Percentiles rank a stretch among this genome's conserved stretches.
These are phyloP conservation scores for Elaeagnus macrophylla DNA, from an alignment of 306 rosid species.

Conservation along the genomic window DNA sequence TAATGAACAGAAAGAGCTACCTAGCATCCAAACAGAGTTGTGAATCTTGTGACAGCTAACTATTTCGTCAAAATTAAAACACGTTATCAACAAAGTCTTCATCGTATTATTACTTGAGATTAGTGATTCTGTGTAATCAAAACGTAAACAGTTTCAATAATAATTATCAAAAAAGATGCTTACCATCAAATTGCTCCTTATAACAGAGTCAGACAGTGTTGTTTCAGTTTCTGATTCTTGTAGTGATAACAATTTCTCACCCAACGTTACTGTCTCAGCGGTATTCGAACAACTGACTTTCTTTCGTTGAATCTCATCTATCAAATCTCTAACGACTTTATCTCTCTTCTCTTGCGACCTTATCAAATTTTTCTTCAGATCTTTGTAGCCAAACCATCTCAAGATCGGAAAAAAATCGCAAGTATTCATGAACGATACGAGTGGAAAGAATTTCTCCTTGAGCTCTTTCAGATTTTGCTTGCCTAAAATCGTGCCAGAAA, in stretches of 20 bases:
- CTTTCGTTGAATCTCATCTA: constrained; percentile 13
- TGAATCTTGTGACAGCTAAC: background rate
- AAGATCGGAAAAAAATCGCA: constrained; percentile 29
- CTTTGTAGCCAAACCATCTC: constrained; percentile 22
- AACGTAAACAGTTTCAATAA: background rate
- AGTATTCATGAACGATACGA: constrained; percentile 1
- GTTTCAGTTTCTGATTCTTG: constrained; percentile 11
- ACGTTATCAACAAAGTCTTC: too few species aligned
- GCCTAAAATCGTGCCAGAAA: constrained; percentile 5
- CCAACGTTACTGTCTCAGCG: background rate
- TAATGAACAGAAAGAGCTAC: background rate
- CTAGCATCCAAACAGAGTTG: background rate
- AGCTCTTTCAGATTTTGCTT: constrained; percentile 15
- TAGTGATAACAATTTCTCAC: constrained; percentile 5
- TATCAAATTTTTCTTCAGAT: constrained; percentile 22
- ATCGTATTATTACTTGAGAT: too few species aligned
- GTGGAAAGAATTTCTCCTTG: background rate
- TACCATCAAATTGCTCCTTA: constrained; percentile 15
- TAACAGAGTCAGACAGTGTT: constrained; percentile 7
- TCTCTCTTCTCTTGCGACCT: constrained; percentile 16
- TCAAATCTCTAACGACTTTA: constrained; percentile 5
- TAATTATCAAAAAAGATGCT: background rate
- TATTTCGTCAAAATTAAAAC: too few species aligned
- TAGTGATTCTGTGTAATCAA: background rate
- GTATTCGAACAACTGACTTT: background rate